These are phyloP conservation scores for Russula sp. DNA, from an alignment of 768 basidiomycete species.

Conservation along the genomic window DNA sequence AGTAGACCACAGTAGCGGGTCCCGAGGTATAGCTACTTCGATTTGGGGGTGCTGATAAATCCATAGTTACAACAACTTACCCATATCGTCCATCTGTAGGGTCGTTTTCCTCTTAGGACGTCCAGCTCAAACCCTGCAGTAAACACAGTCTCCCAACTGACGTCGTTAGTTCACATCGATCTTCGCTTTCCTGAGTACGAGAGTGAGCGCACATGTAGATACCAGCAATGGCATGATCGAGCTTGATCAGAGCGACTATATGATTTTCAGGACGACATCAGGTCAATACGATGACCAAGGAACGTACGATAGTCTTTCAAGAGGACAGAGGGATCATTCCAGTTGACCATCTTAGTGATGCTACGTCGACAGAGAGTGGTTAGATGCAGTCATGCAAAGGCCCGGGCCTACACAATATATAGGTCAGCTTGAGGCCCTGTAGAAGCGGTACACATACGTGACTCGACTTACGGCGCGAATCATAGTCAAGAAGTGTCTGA, in stretches of 20 bases:
- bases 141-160: conserved; percentile 1
- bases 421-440: not conserved
- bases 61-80: not conserved
- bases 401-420: not conserved
- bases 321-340: not conserved
- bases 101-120: not conserved
- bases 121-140: not conserved
- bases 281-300: not conserved
- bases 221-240: not conserved
- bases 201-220: not conserved
- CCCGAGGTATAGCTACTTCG: conserved; percentile 8
- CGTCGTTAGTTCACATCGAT: not conserved
- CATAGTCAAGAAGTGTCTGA: too few relatives aligned
- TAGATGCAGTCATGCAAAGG: not conserved
- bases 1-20: not conserved
- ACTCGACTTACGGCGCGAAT: too few relatives aligned
- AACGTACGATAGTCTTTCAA: not conserved
- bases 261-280: not conserved
- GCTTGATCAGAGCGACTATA: not conserved
- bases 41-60: not conserved
- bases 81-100: not conserved
- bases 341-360: conserved; percentile 5
- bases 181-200: not conserved
- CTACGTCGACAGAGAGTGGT: not conserved
- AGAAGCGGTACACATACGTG: too few relatives aligned